A percentile compares a stretch with the other conserved stretches of the same genome.
Conservation (phyloP, 2,329 filamentous ascomycete genomes). For the Xylariomycetidae sp. region DNA sequence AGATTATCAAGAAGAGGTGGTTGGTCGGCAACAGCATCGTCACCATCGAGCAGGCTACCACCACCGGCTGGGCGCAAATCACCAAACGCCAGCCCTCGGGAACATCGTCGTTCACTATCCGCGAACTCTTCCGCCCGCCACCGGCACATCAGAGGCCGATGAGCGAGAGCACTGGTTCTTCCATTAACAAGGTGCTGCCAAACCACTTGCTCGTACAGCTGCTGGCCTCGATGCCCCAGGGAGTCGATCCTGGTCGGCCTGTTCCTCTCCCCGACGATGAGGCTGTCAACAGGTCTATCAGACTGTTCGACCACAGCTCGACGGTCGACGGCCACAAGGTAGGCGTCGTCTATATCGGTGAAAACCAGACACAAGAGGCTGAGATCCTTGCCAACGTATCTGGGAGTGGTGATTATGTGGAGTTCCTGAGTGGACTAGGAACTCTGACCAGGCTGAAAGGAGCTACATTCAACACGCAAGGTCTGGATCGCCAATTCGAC, state of each 20-base stretch:
- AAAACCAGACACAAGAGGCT: conserved; percentile 73
- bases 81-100: conserved; percentile 68
- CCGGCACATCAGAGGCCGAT: conserved; percentile 50
- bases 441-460: conserved; percentile 74
- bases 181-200: conserved; percentile 59
- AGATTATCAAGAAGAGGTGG: conserved; percentile 63
- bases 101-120: conserved; percentile 53
- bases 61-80: conserved; percentile 62
- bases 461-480: conserved; percentile 87
- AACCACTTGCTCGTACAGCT: conserved; percentile 68
- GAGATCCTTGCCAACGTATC: conserved; percentile 84
- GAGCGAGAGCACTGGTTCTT: conserved; percentile 43
- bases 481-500: conserved; percentile 71
- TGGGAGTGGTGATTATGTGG: conserved; percentile 81
- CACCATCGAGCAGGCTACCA: conserved; percentile 64
- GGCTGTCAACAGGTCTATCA: conserved; percentile 65
- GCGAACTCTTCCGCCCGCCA: conserved; percentile 52
- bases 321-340: conserved; percentile 94
- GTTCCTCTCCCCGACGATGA: conserved; percentile 70
- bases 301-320: conserved; percentile 77
- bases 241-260: conserved; percentile 54
- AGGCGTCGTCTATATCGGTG: conserved; percentile 87
- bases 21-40: conserved; percentile 68
- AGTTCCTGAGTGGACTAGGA: conserved; percentile 77
- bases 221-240: conserved; percentile 56